Evolutionary conservation across 2,329 filamentous ascomycete genomes (phyloP).

Genomic region (Sphaerulina musiva): DNA sequence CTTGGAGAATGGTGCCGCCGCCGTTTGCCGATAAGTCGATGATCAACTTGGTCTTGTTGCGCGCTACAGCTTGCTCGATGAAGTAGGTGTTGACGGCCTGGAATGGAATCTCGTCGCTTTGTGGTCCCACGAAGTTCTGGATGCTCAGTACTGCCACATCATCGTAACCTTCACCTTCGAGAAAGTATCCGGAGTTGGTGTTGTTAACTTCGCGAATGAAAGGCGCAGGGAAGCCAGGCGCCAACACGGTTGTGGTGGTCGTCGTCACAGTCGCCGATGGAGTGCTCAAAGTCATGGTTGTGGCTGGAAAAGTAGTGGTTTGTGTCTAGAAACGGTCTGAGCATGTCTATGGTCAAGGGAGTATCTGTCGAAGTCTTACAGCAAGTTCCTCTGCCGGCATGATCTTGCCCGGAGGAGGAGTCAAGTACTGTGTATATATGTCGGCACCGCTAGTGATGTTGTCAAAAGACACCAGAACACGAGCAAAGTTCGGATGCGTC

Average conservation of each 20-base stretch:
- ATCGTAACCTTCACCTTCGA: slow-evolving; percentile 40
- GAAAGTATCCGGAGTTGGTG: slow-evolving; percentile 43
- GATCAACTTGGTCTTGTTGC: slow-evolving; percentile 54
- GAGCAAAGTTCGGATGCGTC: slow-evolving; percentile 41
- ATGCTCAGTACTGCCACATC: slow-evolving; percentile 44
- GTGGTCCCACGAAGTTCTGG: slow-evolving; percentile 35
- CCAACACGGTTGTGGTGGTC: slow-evolving; percentile 23
- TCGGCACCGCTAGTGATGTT: slow-evolving; percentile 40
- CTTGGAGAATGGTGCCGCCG: slow-evolving; percentile 54
- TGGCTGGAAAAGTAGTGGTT: slow-evolving; percentile 14
- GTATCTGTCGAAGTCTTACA: no score
- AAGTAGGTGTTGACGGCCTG: slow-evolving; percentile 40
- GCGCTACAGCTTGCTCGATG: slow-evolving; percentile 38
- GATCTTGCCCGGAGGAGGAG: slow-evolving; percentile 16
- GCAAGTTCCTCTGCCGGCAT: slow-evolving; percentile 22
- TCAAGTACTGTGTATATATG: slow-evolving; percentile 36
- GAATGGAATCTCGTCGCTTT: slow-evolving; percentile 33
- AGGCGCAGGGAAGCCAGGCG: slow-evolving; percentile 41
- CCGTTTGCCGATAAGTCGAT: slow-evolving; percentile 54
- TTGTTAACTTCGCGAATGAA: slow-evolving; percentile 38
- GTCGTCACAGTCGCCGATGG: slow-evolving; percentile 7
- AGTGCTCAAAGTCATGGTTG: slow-evolving; percentile 12
- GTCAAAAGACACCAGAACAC: slow-evolving; percentile 37
- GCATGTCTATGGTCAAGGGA: no score
- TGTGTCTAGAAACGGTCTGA: background rate